phyloP scores from a whole-genome alignment of 75 land plant species.

The Pinus taeda region DNA sequence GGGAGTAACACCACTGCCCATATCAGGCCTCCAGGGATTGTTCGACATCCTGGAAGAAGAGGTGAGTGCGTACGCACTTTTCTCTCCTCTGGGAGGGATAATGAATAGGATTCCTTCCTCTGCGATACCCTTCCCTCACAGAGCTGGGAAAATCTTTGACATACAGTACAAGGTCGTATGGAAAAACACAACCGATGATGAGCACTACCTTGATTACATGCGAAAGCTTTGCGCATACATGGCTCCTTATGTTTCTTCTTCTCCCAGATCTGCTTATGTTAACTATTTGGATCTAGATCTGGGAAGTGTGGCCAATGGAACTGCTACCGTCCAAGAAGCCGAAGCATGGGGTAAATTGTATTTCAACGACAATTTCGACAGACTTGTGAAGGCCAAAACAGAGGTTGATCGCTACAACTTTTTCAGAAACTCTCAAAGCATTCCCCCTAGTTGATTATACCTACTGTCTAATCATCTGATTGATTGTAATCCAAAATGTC shows the following conservation, averaged over 20 bases:
- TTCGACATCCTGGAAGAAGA: slow-evolving; percentile 1
- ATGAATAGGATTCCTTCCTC: background rate
- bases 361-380: slow-evolving; percentile 8
- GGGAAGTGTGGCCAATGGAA: background rate
- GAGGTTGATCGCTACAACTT: too few relatives aligned
- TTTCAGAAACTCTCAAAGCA: too few relatives aligned
- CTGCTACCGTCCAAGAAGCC: background rate
- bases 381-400: slow-evolving; percentile 9
- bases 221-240: slow-evolving; percentile 12
- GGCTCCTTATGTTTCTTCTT: slow-evolving; percentile 10
- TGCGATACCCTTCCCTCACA: slow-evolving; percentile 15
- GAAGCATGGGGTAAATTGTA: slow-evolving; percentile 13
- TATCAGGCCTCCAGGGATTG: background rate
- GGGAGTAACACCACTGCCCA: background rate
- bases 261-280: slow-evolving; percentile 11
- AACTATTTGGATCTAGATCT: slow-evolving; percentile 16
- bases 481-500: too few relatives aligned
- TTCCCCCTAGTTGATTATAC: too few relatives aligned
- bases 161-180: slow-evolving; percentile 1
- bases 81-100: slow-evolving; percentile 11
- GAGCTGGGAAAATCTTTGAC: background rate
- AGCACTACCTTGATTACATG: background rate
- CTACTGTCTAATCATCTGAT: too few relatives aligned
- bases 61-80: background rate
- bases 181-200: background rate